A percentile compares a stretch with the other conserved stretches of the same genome.
Conservation (phyloP, 176 grass and related monocot genomes). For the Oryza nivara region DNA sequence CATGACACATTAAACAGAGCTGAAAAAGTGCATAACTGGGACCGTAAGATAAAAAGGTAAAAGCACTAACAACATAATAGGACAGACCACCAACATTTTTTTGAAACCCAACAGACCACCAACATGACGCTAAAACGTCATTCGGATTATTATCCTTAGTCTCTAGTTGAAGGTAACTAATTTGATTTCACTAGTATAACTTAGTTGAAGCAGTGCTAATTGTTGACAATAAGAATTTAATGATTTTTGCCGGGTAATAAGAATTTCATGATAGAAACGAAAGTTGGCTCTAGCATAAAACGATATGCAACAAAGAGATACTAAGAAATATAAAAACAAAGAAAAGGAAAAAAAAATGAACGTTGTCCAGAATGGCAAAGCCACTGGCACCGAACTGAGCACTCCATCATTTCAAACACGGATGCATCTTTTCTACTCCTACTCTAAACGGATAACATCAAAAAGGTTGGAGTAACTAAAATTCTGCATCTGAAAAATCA, state of each 20-base stretch:
- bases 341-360: neutral
- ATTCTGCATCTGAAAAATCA: neutral
- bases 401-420: neutral
- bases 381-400: neutral
- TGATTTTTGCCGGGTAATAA: neutral
- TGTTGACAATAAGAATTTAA: neutral
- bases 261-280: neutral
- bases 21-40: neutral
- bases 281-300: neutral
- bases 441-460: neutral
- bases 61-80: neutral
- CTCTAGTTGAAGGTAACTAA: neutral
- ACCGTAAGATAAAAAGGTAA: neutral
- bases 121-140: neutral
- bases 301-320: neutral
- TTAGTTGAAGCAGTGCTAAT: neutral
- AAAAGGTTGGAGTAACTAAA: neutral
- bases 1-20: neutral
- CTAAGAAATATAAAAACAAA: neutral
- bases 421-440: neutral
- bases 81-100: neutral
- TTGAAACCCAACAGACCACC: neutral
- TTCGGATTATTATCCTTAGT: neutral
- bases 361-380: constrained; percentile 19
- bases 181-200: neutral